Conservation (phyloP, 2,329 filamentous ascomycete genomes). For the Sarocladium brachiariae region DNA sequence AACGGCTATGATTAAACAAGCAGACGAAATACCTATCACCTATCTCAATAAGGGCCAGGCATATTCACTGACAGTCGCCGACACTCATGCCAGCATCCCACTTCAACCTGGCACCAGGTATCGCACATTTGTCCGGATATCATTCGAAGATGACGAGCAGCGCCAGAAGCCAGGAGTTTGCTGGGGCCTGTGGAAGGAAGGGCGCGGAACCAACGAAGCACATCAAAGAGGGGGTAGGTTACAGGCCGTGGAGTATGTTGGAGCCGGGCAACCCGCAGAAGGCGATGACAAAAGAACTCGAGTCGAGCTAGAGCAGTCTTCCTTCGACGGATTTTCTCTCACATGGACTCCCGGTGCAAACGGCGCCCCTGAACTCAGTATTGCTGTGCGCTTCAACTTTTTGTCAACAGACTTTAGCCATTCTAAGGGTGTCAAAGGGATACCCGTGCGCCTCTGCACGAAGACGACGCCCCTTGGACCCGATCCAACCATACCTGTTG, state of each 20-base stretch:
- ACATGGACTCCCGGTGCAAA: slow-evolving; percentile 73
- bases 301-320: slow-evolving; percentile 66
- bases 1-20: slow-evolving; percentile 89
- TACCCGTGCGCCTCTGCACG: slow-evolving; percentile 84
- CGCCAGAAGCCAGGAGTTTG: slow-evolving; percentile 73
- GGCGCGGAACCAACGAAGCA: slow-evolving; percentile 88
- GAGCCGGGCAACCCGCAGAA: slow-evolving; percentile 51
- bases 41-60: slow-evolving; percentile 97
- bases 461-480: slow-evolving; percentile 66
- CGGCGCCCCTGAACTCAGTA: slow-evolving; percentile 66
- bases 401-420: slow-evolving; percentile 98
- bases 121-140: slow-evolving; percentile 87
- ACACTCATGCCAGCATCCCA: slow-evolving; percentile 60
- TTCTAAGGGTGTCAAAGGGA: slow-evolving; percentile 96
- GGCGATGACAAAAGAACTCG: slow-evolving; percentile 60
- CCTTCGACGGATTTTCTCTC: slow-evolving; percentile 91
- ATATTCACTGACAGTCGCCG: slow-evolving; percentile 78
- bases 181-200: slow-evolving; percentile 93
- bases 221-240: slow-evolving; percentile 89
- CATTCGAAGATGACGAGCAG: slow-evolving; percentile 94
- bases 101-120: slow-evolving; percentile 61
- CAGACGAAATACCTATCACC: slow-evolving; percentile 90
- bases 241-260: slow-evolving; percentile 92
- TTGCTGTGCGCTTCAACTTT: slow-evolving; percentile 96
- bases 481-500: slow-evolving; percentile 40